These are phyloP conservation scores for Circinella minor DNA, from an alignment of 371 early-diverging fungal species.

Conservation along the genomic window DNA sequence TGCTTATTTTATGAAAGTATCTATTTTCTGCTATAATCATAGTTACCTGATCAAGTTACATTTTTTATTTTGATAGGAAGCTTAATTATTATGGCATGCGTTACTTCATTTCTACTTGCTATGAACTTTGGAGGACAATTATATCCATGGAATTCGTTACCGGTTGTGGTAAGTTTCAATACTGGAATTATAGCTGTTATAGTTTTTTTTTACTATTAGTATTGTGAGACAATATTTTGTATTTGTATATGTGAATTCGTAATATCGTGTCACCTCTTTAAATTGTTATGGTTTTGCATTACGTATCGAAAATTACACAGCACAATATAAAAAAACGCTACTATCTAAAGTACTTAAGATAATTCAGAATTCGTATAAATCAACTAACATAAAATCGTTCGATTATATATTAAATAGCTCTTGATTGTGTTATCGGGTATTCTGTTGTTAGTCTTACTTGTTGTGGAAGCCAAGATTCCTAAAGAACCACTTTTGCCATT, in stretches of 20 bases:
- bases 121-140: neutral
- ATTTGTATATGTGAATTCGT: no score
- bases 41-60: no score
- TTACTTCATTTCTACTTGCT: neutral
- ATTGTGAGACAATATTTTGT: no score
- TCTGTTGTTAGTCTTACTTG: neutral
- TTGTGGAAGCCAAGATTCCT: neutral
- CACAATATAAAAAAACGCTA: no score
- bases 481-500: neutral
- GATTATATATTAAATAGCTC: neutral
- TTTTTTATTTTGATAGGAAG: neutral
- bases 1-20: neutral
- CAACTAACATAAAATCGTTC: neutral
- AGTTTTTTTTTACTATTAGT: no score
- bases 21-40: neutral
- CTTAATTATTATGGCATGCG: neutral
- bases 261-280: no score
- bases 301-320: no score
- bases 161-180: neutral
- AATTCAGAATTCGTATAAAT: no score
- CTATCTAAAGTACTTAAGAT: no score
- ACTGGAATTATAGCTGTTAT: no score
- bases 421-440: neutral
- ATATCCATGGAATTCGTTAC: neutral
- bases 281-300: no score